Conservation (phyloP, 345 rosid species). For the Citrus unshiu region DNA sequence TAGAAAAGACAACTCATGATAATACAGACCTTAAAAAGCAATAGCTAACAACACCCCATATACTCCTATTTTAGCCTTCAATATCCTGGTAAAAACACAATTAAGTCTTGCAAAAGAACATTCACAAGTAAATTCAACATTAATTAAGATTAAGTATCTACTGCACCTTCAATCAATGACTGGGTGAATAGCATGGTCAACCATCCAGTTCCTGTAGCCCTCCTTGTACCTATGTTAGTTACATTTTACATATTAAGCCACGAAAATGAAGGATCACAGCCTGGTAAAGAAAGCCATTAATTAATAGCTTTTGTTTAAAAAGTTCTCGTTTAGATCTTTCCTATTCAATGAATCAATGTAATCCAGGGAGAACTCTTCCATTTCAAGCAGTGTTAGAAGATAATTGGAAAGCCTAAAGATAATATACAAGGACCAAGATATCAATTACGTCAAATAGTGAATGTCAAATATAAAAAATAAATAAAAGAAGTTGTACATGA, state of each 20-base stretch:
- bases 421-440: background rate
- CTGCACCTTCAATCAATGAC: conserved; percentile 16
- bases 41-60: too few species aligned
- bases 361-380: background rate
- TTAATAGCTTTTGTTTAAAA: background rate
- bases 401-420: background rate
- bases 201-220: conserved; percentile 11
- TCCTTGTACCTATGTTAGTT: conserved; percentile 14
- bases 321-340: background rate
- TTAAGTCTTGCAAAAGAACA: too few species aligned
- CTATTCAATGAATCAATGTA: background rate
- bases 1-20: too few species aligned
- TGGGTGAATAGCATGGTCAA: conserved; percentile 12
- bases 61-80: too few species aligned
- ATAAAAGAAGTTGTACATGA: background rate
- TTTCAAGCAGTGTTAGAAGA: background rate
- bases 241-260: conserved; percentile 13
- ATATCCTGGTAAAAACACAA: too few species aligned
- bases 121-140: too few species aligned
- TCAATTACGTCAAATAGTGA: background rate
- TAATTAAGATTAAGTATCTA: too few species aligned
- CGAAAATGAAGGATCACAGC: background rate
- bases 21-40: too few species aligned
- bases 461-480: background rate
- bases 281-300: background rate